Evolutionary conservation across 768 basidiomycete genomes (phyloP), one percentile per base, ranked within the genome.

Genomic region (Exidia glandulosa): DNA sequence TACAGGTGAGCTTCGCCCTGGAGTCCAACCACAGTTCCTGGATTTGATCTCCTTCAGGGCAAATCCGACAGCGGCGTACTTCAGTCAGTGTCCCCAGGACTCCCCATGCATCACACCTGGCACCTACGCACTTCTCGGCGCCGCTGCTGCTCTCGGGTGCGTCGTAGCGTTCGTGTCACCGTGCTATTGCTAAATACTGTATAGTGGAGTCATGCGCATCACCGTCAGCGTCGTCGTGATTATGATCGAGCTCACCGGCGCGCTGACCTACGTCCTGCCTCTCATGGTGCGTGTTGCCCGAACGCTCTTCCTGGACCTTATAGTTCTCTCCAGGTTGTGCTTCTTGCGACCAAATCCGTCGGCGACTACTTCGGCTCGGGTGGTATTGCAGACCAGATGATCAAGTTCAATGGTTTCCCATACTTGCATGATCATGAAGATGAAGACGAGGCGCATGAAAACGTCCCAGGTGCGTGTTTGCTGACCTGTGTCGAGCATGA

Each of bases 231-330:
- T 99, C 4, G 96, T 98, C 7, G 96, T 98, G 34, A 94, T 99
- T 72, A 98, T 99, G 94, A 98, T 97, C 70, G 95, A 98, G 68
- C 79, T 99, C 23, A 99, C 96, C 3, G 96, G 96, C 13, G 95
- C 96, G 5, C 72, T 98, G 67, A 97, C 93, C 23, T 98, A 99
- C 69, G 94, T 98, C 65, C 74, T 99, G 30, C 96, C 96, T 5
- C 94, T 93, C 14, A 99, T 99, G 96, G 95, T 94, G 64, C 65
- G 80, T 66, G 29, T 2, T 12, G 3, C n/a, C 32, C 2, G 13
- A 34, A 56, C 1, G 31, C 31, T 29, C 14, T 29, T 36, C 5
- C 16, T 36, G 29, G n/a, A 1, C 34, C 37, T 30, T 36, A 13
- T 57, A 27, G n/a, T 27, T 63, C 58, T 63, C 34, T 12, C 59